Evolutionary conservation across 2,329 filamentous ascomycete species (phyloP).

Genomic region (Penicillium sp.): DNA sequence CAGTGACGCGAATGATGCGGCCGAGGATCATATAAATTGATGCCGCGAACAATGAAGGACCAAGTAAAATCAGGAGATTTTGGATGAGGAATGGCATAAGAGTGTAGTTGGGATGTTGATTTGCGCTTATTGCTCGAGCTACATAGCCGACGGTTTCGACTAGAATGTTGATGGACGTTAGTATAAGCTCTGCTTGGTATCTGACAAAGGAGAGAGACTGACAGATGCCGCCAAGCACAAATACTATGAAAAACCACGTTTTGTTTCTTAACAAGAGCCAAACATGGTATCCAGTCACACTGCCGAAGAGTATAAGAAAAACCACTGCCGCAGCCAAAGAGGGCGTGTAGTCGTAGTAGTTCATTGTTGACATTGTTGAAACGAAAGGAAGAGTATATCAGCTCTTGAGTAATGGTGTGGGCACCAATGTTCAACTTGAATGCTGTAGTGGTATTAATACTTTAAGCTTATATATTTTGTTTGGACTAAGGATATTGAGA

Average conservation of each 20-base stretch:
- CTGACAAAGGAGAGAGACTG: background rate
- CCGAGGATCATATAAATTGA: no score
- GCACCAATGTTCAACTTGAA: no score
- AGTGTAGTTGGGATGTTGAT: background rate
- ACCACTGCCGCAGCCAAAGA: conserved; percentile 1
- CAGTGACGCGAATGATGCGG: no score
- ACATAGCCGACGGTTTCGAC: conserved; percentile 2
- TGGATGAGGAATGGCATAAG: background rate
- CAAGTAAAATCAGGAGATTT: no score
- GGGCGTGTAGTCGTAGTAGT: background rate
- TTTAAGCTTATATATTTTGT: no score
- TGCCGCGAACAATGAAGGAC: no score
- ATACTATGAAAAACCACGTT: conserved; percentile 1
- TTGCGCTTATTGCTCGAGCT: background rate
- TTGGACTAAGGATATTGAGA: no score
- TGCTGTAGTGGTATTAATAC: no score
- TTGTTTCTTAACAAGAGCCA: background rate
- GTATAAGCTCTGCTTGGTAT: no score
- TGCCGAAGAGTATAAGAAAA: background rate
- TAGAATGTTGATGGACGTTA: background rate
- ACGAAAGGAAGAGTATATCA: no score
- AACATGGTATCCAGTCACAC: background rate
- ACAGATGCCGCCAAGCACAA: conserved; percentile 4
- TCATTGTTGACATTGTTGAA: no score
- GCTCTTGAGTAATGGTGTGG: no score